A percentile compares a stretch with the other conserved stretches of the same genome.
Conservation (phyloP, 192 early-diverging fungal genomes). For the Rhizoclosmatium sp. region DNA sequence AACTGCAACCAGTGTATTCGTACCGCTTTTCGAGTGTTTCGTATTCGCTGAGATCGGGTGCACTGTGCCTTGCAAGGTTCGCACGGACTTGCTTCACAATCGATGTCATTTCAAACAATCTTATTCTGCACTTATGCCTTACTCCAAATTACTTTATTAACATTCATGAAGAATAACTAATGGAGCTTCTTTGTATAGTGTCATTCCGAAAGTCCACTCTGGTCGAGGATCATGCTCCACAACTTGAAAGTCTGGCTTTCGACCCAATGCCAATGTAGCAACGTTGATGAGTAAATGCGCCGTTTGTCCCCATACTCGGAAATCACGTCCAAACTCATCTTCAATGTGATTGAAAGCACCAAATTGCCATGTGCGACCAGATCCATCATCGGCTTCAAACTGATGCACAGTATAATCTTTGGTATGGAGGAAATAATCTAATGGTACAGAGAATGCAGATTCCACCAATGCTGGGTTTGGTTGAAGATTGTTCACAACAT, state of each 20-base stretch:
- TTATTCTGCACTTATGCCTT: no score
- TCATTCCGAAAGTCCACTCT: no score
- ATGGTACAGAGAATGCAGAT: slow-evolving; percentile 39
- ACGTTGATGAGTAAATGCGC: slow-evolving; percentile 23
- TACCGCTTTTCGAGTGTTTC: not conserved
- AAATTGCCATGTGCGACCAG: not conserved
- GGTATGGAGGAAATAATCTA: slow-evolving; percentile 33
- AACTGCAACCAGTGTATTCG: not conserved
- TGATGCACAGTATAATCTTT: slow-evolving; percentile 11
- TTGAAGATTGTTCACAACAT: not conserved
- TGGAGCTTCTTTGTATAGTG: no score
- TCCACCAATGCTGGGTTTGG: slow-evolving; percentile 42
- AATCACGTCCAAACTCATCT: slow-evolving; percentile 5
- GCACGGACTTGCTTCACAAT: not conserved
- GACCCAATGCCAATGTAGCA: slow-evolving; percentile 5
- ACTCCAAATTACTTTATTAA: no score
- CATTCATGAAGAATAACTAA: no score
- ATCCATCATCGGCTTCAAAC: not conserved
- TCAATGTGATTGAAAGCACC: slow-evolving; percentile 1
- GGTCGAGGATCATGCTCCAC: no score
- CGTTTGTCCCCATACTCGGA: slow-evolving; percentile 16
- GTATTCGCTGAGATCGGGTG: not conserved
- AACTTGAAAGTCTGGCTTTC: slow-evolving; percentile 5
- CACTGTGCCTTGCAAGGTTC: not conserved
- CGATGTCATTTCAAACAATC: not conserved